Base-by-base conservation (phyloP, 1,139 yeast genomes). In the Yamadazyma diddensiae region DNA sequence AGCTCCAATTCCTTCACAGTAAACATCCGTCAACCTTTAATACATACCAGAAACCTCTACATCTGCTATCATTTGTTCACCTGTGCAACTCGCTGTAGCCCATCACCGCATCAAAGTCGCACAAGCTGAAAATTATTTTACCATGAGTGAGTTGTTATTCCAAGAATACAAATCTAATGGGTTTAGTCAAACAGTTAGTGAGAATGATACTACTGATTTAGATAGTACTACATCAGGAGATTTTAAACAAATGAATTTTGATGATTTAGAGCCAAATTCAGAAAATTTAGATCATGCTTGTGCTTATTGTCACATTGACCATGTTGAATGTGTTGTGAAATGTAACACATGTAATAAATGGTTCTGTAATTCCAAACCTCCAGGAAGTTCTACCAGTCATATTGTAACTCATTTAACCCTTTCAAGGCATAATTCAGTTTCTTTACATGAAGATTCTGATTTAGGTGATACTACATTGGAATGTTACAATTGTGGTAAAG, bases 401-500 rank as follows among this genome's bases (percentile, higher is more conserved):
- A 85, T 90, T 20, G 79, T 90, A 11, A 84, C 87, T 12, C 97
- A 90, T 57, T 62, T 88, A 53, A 94, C 87, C 21, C 62, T 85
- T 48, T 75, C 96, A 2, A 78, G 83, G 39, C 97, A 90, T 55
- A 79, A 82, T 49, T 65, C 67, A 21, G 90, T 88, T 2, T 69
- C 82, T 3, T 65, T 87, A 31, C 97, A 88, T 53, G 80, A 79
- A 24, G 84, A 84, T 23, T 80, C 92, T 1, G 92, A 85, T 41
- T 65, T 88, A 27, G 97, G 97, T 10, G 95, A 83, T 36, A 82
- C 92, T 3, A 72, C 79, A 1, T 63, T 90, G 40, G 97, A 90
- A 55, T 90, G 97, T 61, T 90, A 88, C 59, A 82, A 82, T 50
- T 90, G 97, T 65, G 96, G 96, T 15, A 78, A 77, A 50, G 77